phyloP scores from a whole-genome alignment of 75 land plant genomes.

The Pinus taeda region DNA sequence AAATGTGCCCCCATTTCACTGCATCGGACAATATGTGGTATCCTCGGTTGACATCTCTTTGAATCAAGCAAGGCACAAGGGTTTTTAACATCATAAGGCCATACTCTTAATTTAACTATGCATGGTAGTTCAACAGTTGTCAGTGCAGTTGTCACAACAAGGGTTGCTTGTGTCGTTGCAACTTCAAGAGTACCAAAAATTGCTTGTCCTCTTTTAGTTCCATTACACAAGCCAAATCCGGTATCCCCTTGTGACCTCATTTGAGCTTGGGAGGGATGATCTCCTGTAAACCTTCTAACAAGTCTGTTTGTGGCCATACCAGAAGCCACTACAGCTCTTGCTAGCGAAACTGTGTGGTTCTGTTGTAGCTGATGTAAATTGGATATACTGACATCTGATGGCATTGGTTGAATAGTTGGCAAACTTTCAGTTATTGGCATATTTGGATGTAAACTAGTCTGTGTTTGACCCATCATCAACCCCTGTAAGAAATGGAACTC shows the following conservation, averaged over 20 bases:
- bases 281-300: conserved; percentile 29
- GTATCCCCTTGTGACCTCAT: neutral
- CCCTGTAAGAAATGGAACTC: conserved; percentile 85
- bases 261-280: conserved; percentile 22
- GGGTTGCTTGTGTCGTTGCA: conserved; percentile 28
- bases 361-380: neutral
- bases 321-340: conserved; percentile 14
- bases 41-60: too few species aligned
- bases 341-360: neutral
- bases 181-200: conserved; percentile 44
- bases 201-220: conserved; percentile 16
- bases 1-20: too few species aligned
- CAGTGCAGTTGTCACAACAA: conserved; percentile 41
- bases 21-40: too few species aligned
- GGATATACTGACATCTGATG: neutral
- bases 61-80: too few species aligned
- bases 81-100: too few species aligned
- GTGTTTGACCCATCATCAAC: conserved; percentile 74
- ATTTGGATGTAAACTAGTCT: conserved; percentile 38
- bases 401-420: conserved; percentile 9
- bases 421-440: conserved; percentile 18
- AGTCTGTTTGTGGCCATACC: conserved; percentile 9
- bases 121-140: conserved; percentile 87
- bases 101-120: conserved; percentile 84
- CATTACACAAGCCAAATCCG: conserved; percentile 8